Evolutionary conservation across 768 basidiomycete species (phyloP), one percentile per base, ranked within the genome.

Genomic region (Phylloporus arenicola): DNA sequence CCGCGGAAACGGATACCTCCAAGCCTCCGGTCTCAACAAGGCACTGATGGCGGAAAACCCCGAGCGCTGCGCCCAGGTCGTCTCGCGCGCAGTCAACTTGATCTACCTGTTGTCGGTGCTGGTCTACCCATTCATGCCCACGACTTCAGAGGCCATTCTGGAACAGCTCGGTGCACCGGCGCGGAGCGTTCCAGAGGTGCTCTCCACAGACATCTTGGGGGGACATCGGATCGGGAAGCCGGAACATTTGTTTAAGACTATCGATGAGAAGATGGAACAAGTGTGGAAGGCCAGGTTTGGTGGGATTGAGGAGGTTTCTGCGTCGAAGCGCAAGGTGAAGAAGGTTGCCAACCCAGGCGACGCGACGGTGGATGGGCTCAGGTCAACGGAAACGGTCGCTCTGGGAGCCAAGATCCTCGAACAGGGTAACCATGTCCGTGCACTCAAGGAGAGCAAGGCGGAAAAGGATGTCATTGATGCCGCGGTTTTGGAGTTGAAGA

Each of bases 121-220:
- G 58, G 70, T 92, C 56, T 86, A 93, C 64, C 95, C 96, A 0
- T 99, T 92, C 83, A 97, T 99, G 93, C 96, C 96, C 35, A 77
- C 84, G 12, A 95, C 90, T 0, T 83, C 87, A 31, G 81, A 80
- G 22, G 75, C 83, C 3, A 93, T 99, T 57, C 76, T 95, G 47
- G 61, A 67, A 17, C 96, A 99, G 62, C 79, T 98, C 55, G 91
- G 96, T 62, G 93, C 92, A 0, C 92, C 92, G 1, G 78, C 86
- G 5, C 84, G 95, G 29, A 73, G 78, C 9, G 84, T 95, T 3
- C 89, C 95, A 1, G 77, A 77, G 49, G 75, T 75, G 9, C 72
- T 96, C 56, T 72, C 78, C 6, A 83, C 81, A 57, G 96, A 98
- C 64, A 83, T 99, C 53, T 78, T 97, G 38, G 79, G 82, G 0